phyloP scores from a whole-genome alignment of 2,329 filamentous ascomycete species.

The Nemania abortiva region DNA sequence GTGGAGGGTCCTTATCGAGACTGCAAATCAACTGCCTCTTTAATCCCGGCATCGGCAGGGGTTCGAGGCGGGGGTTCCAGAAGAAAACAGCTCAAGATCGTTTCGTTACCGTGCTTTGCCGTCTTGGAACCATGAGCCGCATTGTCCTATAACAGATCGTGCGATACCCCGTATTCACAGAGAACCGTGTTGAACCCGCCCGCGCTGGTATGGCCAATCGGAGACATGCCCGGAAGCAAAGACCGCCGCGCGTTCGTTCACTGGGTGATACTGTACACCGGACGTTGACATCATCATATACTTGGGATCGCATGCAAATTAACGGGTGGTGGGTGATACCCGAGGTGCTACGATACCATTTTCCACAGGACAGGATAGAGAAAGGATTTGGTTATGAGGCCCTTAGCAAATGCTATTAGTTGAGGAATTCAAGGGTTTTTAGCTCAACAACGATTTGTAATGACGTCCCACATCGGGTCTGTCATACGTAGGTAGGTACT shows the following conservation, averaged over 20 bases:
- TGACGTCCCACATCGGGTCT: background rate
- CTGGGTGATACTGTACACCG: too few relatives aligned
- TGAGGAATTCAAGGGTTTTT: background rate
- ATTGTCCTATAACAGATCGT: background rate
- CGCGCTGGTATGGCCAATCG: background rate
- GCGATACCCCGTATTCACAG: background rate
- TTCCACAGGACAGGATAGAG: background rate
- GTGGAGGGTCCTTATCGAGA: background rate
- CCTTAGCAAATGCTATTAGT: background rate
- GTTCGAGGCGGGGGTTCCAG: background rate
- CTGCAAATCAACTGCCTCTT: conserved; percentile 12
- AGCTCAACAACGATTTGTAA: background rate
- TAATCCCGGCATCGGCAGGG: background rate
- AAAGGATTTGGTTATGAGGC: background rate
- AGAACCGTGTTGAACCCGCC: background rate
- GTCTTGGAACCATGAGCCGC: background rate
- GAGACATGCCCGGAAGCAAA: background rate
- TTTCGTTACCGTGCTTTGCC: background rate
- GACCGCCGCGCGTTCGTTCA: too few relatives aligned
- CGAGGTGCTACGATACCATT: background rate
- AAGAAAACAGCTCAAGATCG: background rate
- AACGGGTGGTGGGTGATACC: background rate
- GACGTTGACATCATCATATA: too few relatives aligned
- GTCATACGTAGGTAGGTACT: too few relatives aligned
- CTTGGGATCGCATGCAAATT: background rate